Evolutionary conservation across 164 flowering plant species (phyloP).

Genomic region (Vitis rotundifolia): DNA sequence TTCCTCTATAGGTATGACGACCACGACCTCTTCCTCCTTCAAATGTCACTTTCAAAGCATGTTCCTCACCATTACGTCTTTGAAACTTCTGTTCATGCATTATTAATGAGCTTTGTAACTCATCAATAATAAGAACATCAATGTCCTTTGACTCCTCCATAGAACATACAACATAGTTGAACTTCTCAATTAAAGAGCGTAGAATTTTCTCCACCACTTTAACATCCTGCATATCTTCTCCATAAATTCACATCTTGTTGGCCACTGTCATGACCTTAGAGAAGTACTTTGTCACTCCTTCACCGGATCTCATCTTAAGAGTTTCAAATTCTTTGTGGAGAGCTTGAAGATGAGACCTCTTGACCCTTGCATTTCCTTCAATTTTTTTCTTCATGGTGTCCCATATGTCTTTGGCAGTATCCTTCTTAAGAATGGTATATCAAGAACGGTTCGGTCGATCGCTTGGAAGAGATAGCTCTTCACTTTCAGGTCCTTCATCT

Average conservation of each 20-base stretch:
- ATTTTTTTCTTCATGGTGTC: too few species aligned
- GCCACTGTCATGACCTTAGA: slow-evolving; percentile 23
- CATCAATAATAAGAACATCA: slow-evolving; percentile 16
- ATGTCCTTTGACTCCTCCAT: not conserved
- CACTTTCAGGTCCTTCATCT: not conserved
- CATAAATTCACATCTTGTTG: slow-evolving; percentile 22
- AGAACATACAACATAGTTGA: slow-evolving; percentile 11
- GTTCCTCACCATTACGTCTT: slow-evolving; percentile 4
- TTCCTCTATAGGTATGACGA: slow-evolving; percentile 19
- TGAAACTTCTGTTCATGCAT: slow-evolving; percentile 14
- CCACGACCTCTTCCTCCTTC: slow-evolving; percentile 1
- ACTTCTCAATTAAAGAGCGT: slow-evolving; percentile 14
- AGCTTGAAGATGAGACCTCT: slow-evolving; percentile 15
- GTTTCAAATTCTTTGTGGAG: not conserved
- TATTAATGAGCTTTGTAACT: slow-evolving; percentile 15
- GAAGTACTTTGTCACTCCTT: slow-evolving; percentile 21
- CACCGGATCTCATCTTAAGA: slow-evolving; percentile 12
- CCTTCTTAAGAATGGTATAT: slow-evolving; percentile 14
- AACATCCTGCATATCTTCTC: slow-evolving; percentile 9
- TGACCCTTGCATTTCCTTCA: slow-evolving; percentile 10
- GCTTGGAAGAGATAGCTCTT: slow-evolving; percentile 17
- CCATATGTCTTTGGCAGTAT: slow-evolving; percentile 9
- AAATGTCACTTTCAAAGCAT: slow-evolving; percentile 2
- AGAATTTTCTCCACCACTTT: slow-evolving; percentile 19
- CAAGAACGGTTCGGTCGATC: slow-evolving; percentile 3